Conservation (phyloP, 2,329 filamentous ascomycete species). For the Myriosclerotinia curreyana region DNA sequence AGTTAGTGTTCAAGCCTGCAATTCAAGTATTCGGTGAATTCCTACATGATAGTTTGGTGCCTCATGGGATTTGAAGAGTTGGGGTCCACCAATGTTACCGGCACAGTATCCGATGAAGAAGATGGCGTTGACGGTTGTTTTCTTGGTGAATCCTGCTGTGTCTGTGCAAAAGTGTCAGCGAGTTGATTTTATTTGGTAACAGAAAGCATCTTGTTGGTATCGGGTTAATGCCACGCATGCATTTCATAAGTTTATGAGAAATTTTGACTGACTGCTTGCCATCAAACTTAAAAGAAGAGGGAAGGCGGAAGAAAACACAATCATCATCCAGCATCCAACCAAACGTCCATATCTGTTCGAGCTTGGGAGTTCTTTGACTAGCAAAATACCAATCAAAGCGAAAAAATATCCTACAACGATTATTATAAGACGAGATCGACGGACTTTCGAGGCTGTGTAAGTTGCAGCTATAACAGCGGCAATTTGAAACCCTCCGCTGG, state of each 20-base stretch:
- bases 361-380: slow-evolving; percentile 55
- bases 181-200: not conserved
- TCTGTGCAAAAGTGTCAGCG: not conserved
- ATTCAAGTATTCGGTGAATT: slow-evolving; percentile 47
- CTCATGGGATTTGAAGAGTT: slow-evolving; percentile 18
- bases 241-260: not conserved
- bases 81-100: slow-evolving; percentile 14
- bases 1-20: slow-evolving; percentile 48
- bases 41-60: slow-evolving; percentile 42
- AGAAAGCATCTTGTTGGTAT: not conserved
- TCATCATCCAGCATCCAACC: slow-evolving; percentile 59
- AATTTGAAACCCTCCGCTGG: slow-evolving; percentile 48
- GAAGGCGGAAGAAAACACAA: slow-evolving; percentile 52
- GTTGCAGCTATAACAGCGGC: slow-evolving; percentile 19
- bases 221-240: too few relatives aligned
- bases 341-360: slow-evolving; percentile 45
- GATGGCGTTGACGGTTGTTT: slow-evolving; percentile 17
- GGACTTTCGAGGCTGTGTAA: slow-evolving; percentile 23
- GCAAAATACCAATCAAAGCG: slow-evolving; percentile 57
- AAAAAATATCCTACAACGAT: slow-evolving; percentile 40
- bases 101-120: slow-evolving; percentile 20
- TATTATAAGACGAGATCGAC: slow-evolving; percentile 24
- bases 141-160: slow-evolving; percentile 17
- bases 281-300: slow-evolving; percentile 43
- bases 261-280: slow-evolving; percentile 48